phyloP scores from a whole-genome alignment of 2,329 filamentous ascomycete genomes.

The Alternaria sp. region DNA sequence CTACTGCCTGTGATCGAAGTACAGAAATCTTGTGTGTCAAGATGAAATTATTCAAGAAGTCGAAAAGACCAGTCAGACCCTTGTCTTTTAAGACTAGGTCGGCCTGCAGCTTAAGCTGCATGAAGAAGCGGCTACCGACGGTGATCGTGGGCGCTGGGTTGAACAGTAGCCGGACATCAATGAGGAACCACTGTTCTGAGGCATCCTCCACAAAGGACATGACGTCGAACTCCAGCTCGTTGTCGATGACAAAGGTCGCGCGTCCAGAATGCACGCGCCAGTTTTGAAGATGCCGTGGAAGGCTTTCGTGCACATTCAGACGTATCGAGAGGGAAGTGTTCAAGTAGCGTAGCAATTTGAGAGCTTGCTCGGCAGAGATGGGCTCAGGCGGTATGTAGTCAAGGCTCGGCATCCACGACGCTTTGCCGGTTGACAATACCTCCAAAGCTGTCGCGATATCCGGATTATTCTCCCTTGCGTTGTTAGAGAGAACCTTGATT shows the following conservation, averaged over 20 bases:
- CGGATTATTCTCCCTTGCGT: slow-evolving; percentile 82
- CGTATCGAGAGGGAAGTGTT: slow-evolving; percentile 84
- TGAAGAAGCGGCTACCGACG: slow-evolving; percentile 65
- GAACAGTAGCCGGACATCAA: slow-evolving; percentile 88
- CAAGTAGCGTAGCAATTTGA: slow-evolving; percentile 79
- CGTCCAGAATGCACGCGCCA: slow-evolving; percentile 86
- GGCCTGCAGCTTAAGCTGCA: slow-evolving; percentile 72
- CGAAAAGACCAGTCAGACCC: slow-evolving; percentile 81
- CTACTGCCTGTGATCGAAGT: slow-evolving; percentile 77
- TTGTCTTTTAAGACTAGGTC: slow-evolving; percentile 75
- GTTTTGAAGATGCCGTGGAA: slow-evolving; percentile 78
- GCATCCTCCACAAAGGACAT: slow-evolving; percentile 88
- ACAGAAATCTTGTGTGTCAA: slow-evolving; percentile 90
- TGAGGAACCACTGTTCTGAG: slow-evolving; percentile 87
- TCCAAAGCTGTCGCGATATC: slow-evolving; percentile 91
- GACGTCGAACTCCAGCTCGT: slow-evolving; percentile 92
- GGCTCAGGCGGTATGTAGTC: slow-evolving; percentile 78
- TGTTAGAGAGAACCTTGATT: slow-evolving; percentile 75
- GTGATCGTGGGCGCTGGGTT: slow-evolving; percentile 70
- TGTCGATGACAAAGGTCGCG: slow-evolving; percentile 82
- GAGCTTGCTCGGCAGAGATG: slow-evolving; percentile 74
- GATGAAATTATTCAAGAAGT: slow-evolving; percentile 85
- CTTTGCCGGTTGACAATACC: slow-evolving; percentile 79
- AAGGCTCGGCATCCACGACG: slow-evolving; percentile 81
- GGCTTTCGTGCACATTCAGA: slow-evolving; percentile 82